Evolutionary conservation across 192 early-diverging fungal species (phyloP), one percentile per base, ranked within the genome.

Genomic region (Kappamyces sp.): DNA sequence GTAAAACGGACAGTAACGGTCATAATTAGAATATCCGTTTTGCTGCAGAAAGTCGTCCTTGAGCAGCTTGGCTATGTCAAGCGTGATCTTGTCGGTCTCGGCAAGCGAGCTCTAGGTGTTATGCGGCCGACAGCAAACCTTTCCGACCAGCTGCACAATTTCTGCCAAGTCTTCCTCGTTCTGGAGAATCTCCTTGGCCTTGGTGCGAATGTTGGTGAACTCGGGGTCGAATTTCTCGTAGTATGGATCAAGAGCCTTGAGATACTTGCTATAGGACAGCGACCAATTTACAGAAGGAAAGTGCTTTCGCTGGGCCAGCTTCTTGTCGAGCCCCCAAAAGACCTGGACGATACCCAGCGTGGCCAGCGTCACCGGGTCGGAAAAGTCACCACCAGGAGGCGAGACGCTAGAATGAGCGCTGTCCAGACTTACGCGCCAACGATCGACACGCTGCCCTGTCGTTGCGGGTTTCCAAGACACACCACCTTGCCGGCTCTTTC

Each of bases 11-110:
- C 97, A 98, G 85, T 87, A 98, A 49, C 94, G 89, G 74, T 99
- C 97, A 69, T 99, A 99, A 66, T 78, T 80, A 49, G 92, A 94
- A 80, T 98, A 99, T 35, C 95, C 95, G 74, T 99, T 99, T 73
- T 99, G 96, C 77, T 99, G 96, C 73, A 99, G 79, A 79, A 99
- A 99, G 74, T 99, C 96, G 66, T 99, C 96, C 85, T 99, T 99
- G 68, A 99, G 89, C 64, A 99, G 83, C 61, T 88, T 89, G 53
- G 96, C 96, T 53, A 98, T 78, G 61, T 99, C 96, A 42, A 99
- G 83, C 12, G 92, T 96, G 73, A 99, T 98, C 84, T 99, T 99
- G 77, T 99, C 96, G 11, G 88, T 77, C 68, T 99, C 96, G 14
- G 88, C 91, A 61, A 91, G 74, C 30, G 88, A 73, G 71, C 76